Conservation (phyloP, 148 eudicot genomes). For the Linanthus parryae region DNA sequence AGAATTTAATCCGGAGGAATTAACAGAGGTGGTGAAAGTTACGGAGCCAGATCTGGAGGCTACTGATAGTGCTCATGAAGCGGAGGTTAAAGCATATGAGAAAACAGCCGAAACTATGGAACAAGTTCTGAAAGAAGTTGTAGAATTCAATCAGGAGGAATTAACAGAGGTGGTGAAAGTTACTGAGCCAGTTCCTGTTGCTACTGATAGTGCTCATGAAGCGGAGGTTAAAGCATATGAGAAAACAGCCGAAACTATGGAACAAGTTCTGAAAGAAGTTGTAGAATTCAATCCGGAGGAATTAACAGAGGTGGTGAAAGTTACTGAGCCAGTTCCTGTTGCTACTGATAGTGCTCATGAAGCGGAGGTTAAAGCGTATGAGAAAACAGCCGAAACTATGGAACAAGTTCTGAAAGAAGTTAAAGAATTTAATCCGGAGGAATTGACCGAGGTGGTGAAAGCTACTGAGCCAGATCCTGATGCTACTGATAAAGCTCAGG, state of each 20-base stretch:
- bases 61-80: not conserved
- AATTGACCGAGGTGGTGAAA: too few relatives aligned
- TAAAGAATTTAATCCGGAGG: too few relatives aligned
- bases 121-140: too few relatives aligned
- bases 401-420: too few relatives aligned
- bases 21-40: constrained; percentile 16
- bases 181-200: constrained; percentile 15
- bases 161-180: constrained; percentile 17
- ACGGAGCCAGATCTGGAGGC: constrained; percentile 15
- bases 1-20: too few relatives aligned
- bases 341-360: not conserved
- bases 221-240: constrained; percentile 12
- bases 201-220: not conserved
- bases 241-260: not conserved
- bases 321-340: constrained; percentile 15
- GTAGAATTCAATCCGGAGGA: too few relatives aligned
- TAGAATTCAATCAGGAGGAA: too few relatives aligned
- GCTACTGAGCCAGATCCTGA: too few relatives aligned
- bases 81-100: constrained; percentile 10
- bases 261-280: too few relatives aligned
- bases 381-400: not conserved
- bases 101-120: not conserved
- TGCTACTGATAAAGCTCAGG: too few relatives aligned
- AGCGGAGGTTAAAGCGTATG: constrained; percentile 12
- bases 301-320: constrained; percentile 18